phyloP scores from a whole-genome alignment of 352 stramenopile species.

The Stephanocyclus meneghinianus region DNA sequence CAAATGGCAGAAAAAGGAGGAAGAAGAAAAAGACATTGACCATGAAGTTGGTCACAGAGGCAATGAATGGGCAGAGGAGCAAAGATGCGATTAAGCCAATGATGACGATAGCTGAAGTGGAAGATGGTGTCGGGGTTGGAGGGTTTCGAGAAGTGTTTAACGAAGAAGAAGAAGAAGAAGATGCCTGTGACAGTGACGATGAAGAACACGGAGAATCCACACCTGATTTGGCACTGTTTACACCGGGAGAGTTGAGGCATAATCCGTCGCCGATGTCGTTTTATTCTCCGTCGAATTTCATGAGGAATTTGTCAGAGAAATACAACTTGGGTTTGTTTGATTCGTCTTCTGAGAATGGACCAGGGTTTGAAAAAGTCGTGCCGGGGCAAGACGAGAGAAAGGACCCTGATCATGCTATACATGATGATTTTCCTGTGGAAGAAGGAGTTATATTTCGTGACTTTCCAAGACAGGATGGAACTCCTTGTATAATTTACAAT shows the following conservation, averaged over 20 bases:
- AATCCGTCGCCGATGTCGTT: constrained; percentile 21
- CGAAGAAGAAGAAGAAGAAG: constrained; percentile 26
- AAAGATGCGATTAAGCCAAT: constrained; percentile 29
- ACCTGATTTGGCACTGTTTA: constrained; percentile 8
- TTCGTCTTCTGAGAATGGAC: background rate
- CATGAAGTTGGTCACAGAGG: constrained; percentile 14
- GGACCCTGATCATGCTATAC: background rate
- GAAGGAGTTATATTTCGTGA: constrained; percentile 60
- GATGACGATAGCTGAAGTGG: constrained; percentile 28
- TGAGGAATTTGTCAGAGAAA: constrained; percentile 26
- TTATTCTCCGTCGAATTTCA: constrained; percentile 27
- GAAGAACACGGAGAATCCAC: background rate
- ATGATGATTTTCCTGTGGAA: constrained; percentile 31
- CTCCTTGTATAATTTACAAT: constrained; percentile 64
- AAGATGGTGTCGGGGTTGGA: background rate
- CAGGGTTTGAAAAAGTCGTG: background rate
- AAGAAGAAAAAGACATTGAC: constrained; percentile 35
- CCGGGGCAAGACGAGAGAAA: background rate
- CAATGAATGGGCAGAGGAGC: constrained; percentile 27
- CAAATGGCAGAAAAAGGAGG: constrained; percentile 6
- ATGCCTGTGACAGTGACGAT: constrained; percentile 20
- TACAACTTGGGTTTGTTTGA: constrained; percentile 28
- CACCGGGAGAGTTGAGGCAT: constrained; percentile 16
- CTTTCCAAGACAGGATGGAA: constrained; percentile 64
- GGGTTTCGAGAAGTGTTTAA: constrained; percentile 17